Conservation (phyloP, 805 yeast species). For the Ogataea allantospora region DNA sequence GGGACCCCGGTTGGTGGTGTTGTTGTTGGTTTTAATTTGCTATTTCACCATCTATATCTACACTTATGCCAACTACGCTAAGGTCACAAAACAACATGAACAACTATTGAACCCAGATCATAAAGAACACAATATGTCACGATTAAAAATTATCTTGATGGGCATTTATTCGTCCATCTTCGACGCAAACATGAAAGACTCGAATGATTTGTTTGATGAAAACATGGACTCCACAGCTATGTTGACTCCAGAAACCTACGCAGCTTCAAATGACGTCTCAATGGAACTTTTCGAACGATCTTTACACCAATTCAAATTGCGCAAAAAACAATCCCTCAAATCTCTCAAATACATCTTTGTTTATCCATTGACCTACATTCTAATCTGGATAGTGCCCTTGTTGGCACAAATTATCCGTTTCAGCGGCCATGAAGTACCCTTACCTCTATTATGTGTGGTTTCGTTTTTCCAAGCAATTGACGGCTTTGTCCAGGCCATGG, state of each 20-base stretch:
- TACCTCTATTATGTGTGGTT: slow-evolving; percentile 9
- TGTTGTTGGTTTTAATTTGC: slow-evolving; percentile 14
- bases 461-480: slow-evolving; percentile 21
- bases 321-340: slow-evolving; percentile 19
- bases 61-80: slow-evolving; percentile 14
- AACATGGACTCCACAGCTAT: too few species aligned
- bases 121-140: not conserved
- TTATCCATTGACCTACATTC: slow-evolving; percentile 18
- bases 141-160: slow-evolving; percentile 7
- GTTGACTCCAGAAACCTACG: too few species aligned
- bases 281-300: slow-evolving; percentile 14
- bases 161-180: slow-evolving; percentile 20
- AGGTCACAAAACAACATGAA: slow-evolving; percentile 15
- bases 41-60: slow-evolving; percentile 23
- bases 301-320: slow-evolving; percentile 17
- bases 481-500: slow-evolving; percentile 19
- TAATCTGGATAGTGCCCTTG: slow-evolving; percentile 20
- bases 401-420: slow-evolving; percentile 18
- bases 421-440: slow-evolving; percentile 5
- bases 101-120: slow-evolving; percentile 7
- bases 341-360: slow-evolving; percentile 19
- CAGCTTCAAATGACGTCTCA: slow-evolving; percentile 8
- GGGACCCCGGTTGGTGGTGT: slow-evolving; percentile 16
- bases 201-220: too few species aligned
- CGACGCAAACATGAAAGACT: slow-evolving; percentile 10